A percentile compares a stretch with the other conserved stretches of the same genome.
Conservation (phyloP, 179 eudicot genomes). For the Camellia oleifera region DNA sequence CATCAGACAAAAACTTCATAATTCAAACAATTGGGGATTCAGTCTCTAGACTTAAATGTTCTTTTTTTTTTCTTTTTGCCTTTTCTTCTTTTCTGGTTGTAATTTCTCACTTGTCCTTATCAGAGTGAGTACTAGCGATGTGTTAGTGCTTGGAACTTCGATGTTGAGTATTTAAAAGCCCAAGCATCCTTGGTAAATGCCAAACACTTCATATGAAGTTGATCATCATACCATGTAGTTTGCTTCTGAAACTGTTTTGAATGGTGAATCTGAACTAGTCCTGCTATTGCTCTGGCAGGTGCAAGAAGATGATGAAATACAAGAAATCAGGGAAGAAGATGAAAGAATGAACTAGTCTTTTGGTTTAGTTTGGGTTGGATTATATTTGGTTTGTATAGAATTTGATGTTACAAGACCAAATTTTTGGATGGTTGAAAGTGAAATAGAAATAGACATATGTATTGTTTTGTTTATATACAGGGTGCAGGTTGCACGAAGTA, state of each 20-base stretch:
- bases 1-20: background rate
- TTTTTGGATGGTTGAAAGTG: too few relatives aligned
- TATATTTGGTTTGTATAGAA: too few relatives aligned
- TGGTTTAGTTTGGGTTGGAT: constrained; percentile 9
- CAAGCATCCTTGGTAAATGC: constrained; percentile 90
- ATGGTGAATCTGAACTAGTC: constrained; percentile 11
- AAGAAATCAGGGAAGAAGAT: constrained; percentile 69
- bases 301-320: constrained; percentile 81
- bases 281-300: constrained; percentile 38
- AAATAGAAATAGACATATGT: too few relatives aligned
- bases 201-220: background rate
- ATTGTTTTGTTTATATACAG: too few relatives aligned
- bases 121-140: constrained; percentile 99
- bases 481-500: too few relatives aligned
- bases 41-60: background rate
- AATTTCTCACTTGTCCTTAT: constrained; percentile 18
- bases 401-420: too few relatives aligned
- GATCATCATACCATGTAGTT: background rate
- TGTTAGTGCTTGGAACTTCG: constrained; percentile 99
- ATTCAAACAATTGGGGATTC: background rate
- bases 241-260: background rate
- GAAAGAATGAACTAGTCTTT: constrained; percentile 43
- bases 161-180: constrained; percentile 81
- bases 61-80: background rate
- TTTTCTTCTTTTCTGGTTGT: constrained; percentile 9